Conservation (phyloP, 2,329 filamentous ascomycete genomes). For the Alternaria burnsii region DNA sequence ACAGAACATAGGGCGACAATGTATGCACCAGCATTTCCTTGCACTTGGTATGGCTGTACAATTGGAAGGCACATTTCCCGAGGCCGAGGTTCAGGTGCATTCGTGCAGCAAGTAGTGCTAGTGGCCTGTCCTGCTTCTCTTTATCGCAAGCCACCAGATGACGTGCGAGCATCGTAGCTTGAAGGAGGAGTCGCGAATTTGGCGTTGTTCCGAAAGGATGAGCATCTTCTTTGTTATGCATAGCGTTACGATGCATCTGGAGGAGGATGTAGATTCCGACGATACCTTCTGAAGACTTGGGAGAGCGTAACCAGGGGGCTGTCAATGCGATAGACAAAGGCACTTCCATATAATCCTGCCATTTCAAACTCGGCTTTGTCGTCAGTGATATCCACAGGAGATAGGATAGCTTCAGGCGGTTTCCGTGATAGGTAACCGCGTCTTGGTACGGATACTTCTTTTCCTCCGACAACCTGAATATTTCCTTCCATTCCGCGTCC, state of each 20-base stretch:
- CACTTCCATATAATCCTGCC: not conserved
- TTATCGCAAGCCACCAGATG: conserved; percentile 34
- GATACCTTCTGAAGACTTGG: conserved; percentile 25
- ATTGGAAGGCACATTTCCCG: conserved; percentile 39
- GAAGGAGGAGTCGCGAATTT: conserved; percentile 34
- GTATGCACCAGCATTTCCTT: conserved; percentile 50
- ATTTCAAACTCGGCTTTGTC: not conserved
- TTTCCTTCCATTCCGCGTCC: not conserved
- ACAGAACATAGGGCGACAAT: conserved; percentile 40
- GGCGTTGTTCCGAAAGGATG: conserved; percentile 9
- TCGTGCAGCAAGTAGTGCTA: conserved; percentile 45
- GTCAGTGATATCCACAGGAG: conserved; percentile 33
- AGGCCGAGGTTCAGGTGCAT: conserved; percentile 45
- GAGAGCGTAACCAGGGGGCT: conserved; percentile 12
- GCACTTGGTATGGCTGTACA: conserved; percentile 36
- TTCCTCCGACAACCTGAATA: not conserved
- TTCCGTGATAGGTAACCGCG: conserved; percentile 9
- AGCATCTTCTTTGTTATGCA: not conserved
- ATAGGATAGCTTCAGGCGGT: conserved; percentile 39
- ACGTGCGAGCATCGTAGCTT: conserved; percentile 40
- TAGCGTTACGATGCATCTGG: conserved; percentile 25
- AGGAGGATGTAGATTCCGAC: conserved; percentile 37
- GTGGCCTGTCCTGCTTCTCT: conserved; percentile 35
- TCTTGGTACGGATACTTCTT: not conserved
- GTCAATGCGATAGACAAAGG: not conserved